phyloP scores from a whole-genome alignment of 129 eudicot genomes.

The Pulicaria dysenterica region DNA sequence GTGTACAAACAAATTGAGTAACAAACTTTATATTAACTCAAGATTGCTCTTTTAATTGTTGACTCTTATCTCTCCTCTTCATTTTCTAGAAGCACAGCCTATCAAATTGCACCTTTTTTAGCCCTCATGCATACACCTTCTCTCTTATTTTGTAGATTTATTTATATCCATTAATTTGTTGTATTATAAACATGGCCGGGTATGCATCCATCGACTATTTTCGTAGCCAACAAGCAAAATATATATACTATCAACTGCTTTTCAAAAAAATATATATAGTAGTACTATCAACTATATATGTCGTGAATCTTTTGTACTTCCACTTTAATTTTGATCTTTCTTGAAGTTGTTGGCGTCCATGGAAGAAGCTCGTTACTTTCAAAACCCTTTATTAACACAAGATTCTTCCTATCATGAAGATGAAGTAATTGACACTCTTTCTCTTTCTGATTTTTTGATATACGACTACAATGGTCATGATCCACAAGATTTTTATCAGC shows the following conservation, averaged over 20 bases:
- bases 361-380: constrained; percentile 28
- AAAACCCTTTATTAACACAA: constrained; percentile 24
- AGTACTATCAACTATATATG: not conserved
- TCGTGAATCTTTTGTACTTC: not conserved
- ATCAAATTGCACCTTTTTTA: constrained; percentile 31
- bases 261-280: too few relatives aligned
- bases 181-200: constrained; percentile 1
- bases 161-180: constrained; percentile 15
- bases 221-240: constrained; percentile 15
- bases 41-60: constrained; percentile 16
- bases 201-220: constrained; percentile 23
- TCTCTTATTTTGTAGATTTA: not conserved
- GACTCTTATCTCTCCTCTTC: constrained; percentile 5
- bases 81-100: constrained; percentile 38
- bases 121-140: constrained; percentile 29
- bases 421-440: constrained; percentile 41
- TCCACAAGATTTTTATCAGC: constrained; percentile 28
- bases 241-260: not conserved
- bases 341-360: constrained; percentile 17
- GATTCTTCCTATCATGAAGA: constrained; percentile 31
- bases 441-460: constrained; percentile 43
- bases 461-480: constrained; percentile 29
- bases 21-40: constrained; percentile 15
- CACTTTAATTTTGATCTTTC: not conserved
- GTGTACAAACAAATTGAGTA: not conserved